Evolutionary conservation across 2,329 filamentous ascomycete genomes (phyloP).

Genomic region (Dothideomycetidae sp.): DNA sequence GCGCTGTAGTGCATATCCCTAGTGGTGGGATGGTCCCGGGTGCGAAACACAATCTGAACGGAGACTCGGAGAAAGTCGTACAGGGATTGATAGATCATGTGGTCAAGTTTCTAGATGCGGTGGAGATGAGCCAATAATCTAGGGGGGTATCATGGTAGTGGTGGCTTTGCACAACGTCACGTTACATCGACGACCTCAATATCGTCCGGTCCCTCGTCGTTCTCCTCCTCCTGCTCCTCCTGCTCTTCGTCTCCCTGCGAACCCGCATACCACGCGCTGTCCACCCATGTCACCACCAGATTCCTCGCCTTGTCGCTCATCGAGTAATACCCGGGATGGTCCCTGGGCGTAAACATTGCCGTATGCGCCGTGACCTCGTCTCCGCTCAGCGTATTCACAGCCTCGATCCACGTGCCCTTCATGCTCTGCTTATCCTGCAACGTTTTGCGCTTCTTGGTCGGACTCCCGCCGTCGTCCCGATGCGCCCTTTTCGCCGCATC

Average conservation of each 20-base stretch:
- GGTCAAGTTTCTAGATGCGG: slow-evolving; percentile 27
- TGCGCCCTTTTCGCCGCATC: slow-evolving; percentile 9
- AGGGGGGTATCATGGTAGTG: too few species aligned
- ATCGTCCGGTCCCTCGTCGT: too few species aligned
- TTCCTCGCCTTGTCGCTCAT: slow-evolving; percentile 52
- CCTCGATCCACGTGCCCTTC: slow-evolving; percentile 47
- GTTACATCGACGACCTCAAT: too few species aligned
- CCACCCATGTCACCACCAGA: slow-evolving; percentile 48
- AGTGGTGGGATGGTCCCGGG: slow-evolving; percentile 36
- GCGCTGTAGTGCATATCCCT: slow-evolving; percentile 34
- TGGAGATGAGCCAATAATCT: too few species aligned
- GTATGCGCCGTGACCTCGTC: slow-evolving; percentile 77
- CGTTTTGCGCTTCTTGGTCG: slow-evolving; percentile 15
- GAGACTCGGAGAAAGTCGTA: slow-evolving; percentile 33
- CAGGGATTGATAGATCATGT: slow-evolving; percentile 38
- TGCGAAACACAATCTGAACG: slow-evolving; percentile 39
- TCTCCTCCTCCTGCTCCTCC: slow-evolving; percentile 5
- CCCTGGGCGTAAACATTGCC: slow-evolving; percentile 57
- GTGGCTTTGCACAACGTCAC: too few species aligned
- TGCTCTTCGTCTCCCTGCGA: slow-evolving; percentile 9
- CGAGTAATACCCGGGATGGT: slow-evolving; percentile 58
- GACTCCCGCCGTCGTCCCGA: slow-evolving; percentile 10
- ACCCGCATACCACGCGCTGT: slow-evolving; percentile 20
- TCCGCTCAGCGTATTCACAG: slow-evolving; percentile 64
- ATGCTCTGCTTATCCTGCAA: slow-evolving; percentile 17